Base-by-base conservation (phyloP, 2,329 filamentous ascomycete species). In the Penicillium oxalicum region DNA sequence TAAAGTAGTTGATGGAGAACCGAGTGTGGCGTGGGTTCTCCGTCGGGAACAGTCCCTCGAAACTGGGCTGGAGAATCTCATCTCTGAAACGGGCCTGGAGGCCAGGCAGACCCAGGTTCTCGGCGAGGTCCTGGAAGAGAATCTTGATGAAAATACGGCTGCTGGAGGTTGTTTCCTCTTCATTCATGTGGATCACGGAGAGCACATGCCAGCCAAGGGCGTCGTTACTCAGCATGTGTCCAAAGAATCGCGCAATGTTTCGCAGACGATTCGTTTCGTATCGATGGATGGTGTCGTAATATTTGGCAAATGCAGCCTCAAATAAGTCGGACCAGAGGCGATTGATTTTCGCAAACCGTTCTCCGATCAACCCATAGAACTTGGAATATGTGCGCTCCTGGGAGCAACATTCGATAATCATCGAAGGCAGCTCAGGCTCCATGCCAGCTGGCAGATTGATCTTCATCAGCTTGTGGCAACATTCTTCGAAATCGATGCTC, bases 1-100 rank as follows among this genome's bases (percentile, higher is more conserved):
- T 98, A 69, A 98, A 97, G 77, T 96, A 98, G 72, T 98, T 98
- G 83, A 98, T 95, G 44, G 91, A 88, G 76, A 98, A 98, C 46
- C 91, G 84, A 35, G 91, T 90, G 70, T 96, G 93, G 64, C 88
- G 84, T 25, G 90, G 82, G 62, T 90, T 88, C 67, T 97, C 91
- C 52, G 77, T 85, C 0, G 93, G 93, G 77, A 98, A 97, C 38
- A 98, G 74, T 28, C 91, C 91, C 35, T 85, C 82, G 50, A 96
- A 82, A 65, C 81, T 87, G 43, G 89, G 82, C 52, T 85, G 83
- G 35, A 97, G 76, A 43, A 82, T 79, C 38, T 93, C 87, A 58
- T 95, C 90, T 56, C 78, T 82, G 70, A 96, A 78, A 13, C 87
- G 82, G 40, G 83, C 80, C 58, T 86, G 83, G 45, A 98, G 73